Percentiles rank a stretch among this genome's conserved stretches.
phyloP scores from a whole-genome alignment of 1,284 basidiomycete species.

The Stygiomarasmius scandens region DNA sequence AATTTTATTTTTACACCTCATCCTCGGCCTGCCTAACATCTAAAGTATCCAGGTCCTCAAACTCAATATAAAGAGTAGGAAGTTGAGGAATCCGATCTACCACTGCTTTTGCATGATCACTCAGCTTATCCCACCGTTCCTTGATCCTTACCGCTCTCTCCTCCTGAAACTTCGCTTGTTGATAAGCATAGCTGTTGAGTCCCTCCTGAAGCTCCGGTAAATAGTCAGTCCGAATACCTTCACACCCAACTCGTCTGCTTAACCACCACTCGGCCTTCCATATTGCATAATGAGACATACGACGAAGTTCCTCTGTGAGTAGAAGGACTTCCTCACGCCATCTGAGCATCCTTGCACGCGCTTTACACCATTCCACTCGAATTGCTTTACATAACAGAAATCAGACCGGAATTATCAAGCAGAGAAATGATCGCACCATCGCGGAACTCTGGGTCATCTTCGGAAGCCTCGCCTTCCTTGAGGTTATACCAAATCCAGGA shows the following conservation, averaged over 20 bases:
- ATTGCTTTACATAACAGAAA: neutral
- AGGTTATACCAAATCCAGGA: neutral
- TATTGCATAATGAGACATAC: neutral
- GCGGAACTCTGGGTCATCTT: neutral
- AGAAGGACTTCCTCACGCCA: conserved; percentile 8
- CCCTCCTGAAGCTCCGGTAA: neutral
- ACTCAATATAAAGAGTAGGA: neutral
- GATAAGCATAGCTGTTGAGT: neutral
- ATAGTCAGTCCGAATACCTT: neutral
- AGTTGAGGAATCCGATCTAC: neutral
- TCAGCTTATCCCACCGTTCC: neutral
- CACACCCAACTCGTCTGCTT: neutral
- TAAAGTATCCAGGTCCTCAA: neutral
- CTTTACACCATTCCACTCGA: conserved; percentile 14
- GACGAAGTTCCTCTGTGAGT: conserved; percentile 10
- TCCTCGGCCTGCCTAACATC: neutral
- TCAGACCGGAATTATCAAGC: neutral
- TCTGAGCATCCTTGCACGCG: conserved; percentile 8
- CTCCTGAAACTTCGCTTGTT: neutral
- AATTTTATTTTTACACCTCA: neutral
- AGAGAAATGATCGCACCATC: neutral
- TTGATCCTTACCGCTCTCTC: neutral
- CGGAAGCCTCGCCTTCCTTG: neutral
- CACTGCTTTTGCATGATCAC: neutral
- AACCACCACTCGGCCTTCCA: neutral